Evolutionary conservation across 371 early-diverging fungal species (phyloP), one percentile per base, ranked within the genome.

Genomic region (Mucor saturninus): DNA sequence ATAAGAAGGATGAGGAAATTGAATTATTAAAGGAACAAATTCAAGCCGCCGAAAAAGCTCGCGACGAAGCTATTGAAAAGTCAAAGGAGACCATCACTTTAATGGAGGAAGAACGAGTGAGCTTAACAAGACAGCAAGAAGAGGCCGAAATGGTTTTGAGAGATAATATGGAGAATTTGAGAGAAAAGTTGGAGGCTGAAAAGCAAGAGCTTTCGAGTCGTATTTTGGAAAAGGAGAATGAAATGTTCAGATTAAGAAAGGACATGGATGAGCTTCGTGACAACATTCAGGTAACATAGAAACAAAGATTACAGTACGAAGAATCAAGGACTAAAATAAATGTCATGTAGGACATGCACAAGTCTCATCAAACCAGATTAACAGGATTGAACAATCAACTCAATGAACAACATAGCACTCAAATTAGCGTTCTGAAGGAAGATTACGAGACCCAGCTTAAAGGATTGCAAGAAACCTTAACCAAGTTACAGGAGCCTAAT

Each of bases 261-360:
- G 72, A 71, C 15, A 61, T 67, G 61, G 72, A 71, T 61, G 72
- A 67, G 48, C 51, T 71, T 26, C 67, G 67, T 31, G 72, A 71
- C 5, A 61, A 50, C 55, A 61, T 67, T 51, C 67, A 71, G 61
- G 70, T 69, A 65, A 13, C 21, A 9, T 42, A 42, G 6, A 42
- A 21, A 46, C 26, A 26, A 42, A 14, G 5, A 50, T n/a, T 5
- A 11, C 2, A 30, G 10, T 2, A 29, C 32, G 38, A 11, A 49
- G 40, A 31, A 29, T 7, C 7, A 30, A 2, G 30, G 2, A 3
- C 2, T 50, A 10, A 28, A 8, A 30, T 2, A 48, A 28, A 45
- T 26, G 21, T 30, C 11, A 30, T n/a, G 45, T 49, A 69, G 68
- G 67, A 71, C 10, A 71, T 62, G 64, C 72, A 71, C 32, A 62